Evolutionary conservation across 2,329 filamentous ascomycete genomes (phyloP).

Genomic region (Fusarium sp.): DNA sequence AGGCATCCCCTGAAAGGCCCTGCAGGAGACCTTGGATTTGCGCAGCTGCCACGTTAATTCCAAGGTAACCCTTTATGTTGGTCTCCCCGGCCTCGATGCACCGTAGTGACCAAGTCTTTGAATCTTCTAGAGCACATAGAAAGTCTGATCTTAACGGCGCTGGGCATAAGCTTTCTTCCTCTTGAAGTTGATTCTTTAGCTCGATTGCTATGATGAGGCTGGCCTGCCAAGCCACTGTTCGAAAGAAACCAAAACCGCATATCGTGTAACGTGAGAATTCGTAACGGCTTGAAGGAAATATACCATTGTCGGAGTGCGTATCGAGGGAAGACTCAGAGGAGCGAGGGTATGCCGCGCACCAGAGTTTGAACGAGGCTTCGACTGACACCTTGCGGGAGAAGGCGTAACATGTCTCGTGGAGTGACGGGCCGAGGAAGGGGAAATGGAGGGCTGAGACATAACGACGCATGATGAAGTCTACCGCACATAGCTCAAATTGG

Average conservation of each 20-base stretch:
- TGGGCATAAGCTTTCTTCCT: slow-evolving; percentile 54
- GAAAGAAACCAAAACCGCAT: slow-evolving; percentile 57
- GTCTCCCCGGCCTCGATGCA: slow-evolving; percentile 63
- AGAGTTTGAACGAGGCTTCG: slow-evolving; percentile 62
- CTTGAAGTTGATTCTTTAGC: slow-evolving; percentile 53
- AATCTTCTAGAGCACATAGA: slow-evolving; percentile 55
- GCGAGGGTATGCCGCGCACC: slow-evolving; percentile 52
- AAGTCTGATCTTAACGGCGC: slow-evolving; percentile 55
- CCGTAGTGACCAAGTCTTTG: slow-evolving; percentile 53
- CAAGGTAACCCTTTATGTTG: slow-evolving; percentile 65
- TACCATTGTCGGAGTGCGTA: not conserved
- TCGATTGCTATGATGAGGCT: slow-evolving; percentile 55
- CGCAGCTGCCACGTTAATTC: slow-evolving; percentile 46
- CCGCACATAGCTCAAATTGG: slow-evolving; percentile 56
- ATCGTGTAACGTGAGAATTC: slow-evolving; percentile 53
- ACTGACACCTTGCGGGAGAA: slow-evolving; percentile 62
- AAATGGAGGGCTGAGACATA: slow-evolving; percentile 68
- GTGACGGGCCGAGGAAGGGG: slow-evolving; percentile 58
- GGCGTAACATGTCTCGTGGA: slow-evolving; percentile 58
- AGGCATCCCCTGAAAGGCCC: slow-evolving; percentile 50
- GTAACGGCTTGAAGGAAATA: slow-evolving; percentile 27
- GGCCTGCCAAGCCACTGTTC: slow-evolving; percentile 49
- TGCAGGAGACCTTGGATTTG: slow-evolving; percentile 57
- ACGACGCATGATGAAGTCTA: slow-evolving; percentile 65
- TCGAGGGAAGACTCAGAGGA: not conserved